These are phyloP conservation scores for Mucor racemosus DNA, from an alignment of 371 early-diverging fungal species.

Conservation along the genomic window DNA sequence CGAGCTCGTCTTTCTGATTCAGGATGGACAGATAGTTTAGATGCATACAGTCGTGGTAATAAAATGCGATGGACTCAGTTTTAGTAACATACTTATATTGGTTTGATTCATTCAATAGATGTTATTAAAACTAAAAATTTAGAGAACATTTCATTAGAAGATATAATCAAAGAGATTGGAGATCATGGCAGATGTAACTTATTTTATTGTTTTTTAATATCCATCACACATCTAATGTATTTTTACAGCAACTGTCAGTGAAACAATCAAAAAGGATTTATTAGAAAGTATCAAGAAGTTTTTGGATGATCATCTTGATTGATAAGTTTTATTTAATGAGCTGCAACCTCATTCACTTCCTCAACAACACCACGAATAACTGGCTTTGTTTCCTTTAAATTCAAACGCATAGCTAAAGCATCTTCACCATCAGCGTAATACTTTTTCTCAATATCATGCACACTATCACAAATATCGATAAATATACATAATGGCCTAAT, in stretches of 20 bases:
- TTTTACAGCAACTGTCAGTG: conserved; percentile 30
- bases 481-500: not conserved
- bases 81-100: not conserved
- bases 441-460: conserved; percentile 89
- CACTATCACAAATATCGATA: conserved; percentile 47
- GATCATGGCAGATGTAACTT: conserved; percentile 35
- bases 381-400: conserved; percentile 47
- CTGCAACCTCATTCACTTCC: conserved; percentile 41
- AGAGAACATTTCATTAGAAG: conserved; percentile 20
- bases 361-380: conserved; percentile 42
- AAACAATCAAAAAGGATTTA: conserved; percentile 36
- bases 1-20: conserved; percentile 29
- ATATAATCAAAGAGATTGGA: conserved; percentile 24
- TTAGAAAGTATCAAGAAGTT: conserved; percentile 32
- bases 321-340: conserved; percentile 18
- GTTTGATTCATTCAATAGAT: not conserved
- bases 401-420: conserved; percentile 80
- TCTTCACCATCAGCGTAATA: conserved; percentile 99
- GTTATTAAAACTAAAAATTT: conserved; percentile 18
- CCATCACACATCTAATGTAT: not conserved
- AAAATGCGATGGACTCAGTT: not conserved
- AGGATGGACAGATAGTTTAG: conserved; percentile 38
- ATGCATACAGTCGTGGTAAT: conserved; percentile 39
- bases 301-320: conserved; percentile 32
- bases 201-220: not conserved